Evolutionary conservation across 2,329 filamentous ascomycete species (phyloP).

Genomic region (Zymoseptoria ardabiliae): DNA sequence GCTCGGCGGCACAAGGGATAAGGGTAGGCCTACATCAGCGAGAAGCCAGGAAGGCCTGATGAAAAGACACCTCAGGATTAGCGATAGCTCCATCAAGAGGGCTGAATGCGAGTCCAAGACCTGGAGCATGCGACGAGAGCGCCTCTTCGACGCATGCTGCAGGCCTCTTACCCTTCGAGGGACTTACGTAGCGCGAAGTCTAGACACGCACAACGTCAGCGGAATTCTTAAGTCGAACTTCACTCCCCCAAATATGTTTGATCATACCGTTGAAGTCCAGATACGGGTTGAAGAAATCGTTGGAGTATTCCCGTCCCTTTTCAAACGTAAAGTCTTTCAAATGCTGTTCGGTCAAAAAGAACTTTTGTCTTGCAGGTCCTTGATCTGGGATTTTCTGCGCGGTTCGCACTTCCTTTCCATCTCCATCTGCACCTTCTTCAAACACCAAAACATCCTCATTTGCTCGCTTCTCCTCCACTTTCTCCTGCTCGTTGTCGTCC

Average conservation of each 20-base stretch:
- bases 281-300: conserved; percentile 86
- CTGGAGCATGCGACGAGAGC: no score
- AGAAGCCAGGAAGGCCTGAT: no score
- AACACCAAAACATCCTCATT: conserved; percentile 56
- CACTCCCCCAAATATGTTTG: no score
- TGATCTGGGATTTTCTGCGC: conserved; percentile 35
- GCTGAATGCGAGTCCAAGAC: no score
- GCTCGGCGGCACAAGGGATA: no score
- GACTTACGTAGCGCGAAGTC: conserved; percentile 65
- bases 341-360: conserved; percentile 51
- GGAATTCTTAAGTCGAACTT: neutral
- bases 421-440: conserved; percentile 42
- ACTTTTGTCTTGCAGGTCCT: conserved; percentile 48
- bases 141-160: no score
- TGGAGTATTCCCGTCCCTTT: conserved; percentile 52
- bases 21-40: no score
- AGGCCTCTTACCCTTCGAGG: conserved; percentile 4
- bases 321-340: conserved; percentile 55
- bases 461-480: conserved; percentile 30
- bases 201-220: conserved; percentile 13
- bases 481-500: conserved; percentile 28
- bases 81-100: no score
- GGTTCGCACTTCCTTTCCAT: conserved; percentile 36
- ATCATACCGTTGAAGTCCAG: conserved; percentile 67
- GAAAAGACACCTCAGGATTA: no score